These are phyloP conservation scores for Stenogyne calaminthoides DNA, from an alignment of 305 asterid genomes.

Conservation along the genomic window DNA sequence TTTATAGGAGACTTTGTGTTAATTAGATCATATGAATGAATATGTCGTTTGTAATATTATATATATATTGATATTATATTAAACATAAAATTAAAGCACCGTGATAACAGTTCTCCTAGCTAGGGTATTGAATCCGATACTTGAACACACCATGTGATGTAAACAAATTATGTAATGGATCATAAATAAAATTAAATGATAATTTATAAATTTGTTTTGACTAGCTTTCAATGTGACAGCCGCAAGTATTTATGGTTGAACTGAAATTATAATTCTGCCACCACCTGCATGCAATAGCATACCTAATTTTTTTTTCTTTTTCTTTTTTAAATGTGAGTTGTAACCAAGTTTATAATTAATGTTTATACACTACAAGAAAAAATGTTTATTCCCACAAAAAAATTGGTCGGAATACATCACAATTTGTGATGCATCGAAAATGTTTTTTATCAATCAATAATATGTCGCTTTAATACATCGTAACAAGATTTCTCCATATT, in stretches of 20 bases:
- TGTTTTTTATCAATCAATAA: too few species aligned
- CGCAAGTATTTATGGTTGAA: constrained; percentile 29
- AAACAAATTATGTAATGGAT: constrained; percentile 21
- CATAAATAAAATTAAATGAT: constrained; percentile 18
- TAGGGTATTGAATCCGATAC: background rate
- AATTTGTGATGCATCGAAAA: too few species aligned
- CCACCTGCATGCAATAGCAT: background rate
- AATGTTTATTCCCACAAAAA: too few species aligned
- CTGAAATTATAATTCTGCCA: constrained; percentile 3
- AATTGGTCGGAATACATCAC: too few species aligned
- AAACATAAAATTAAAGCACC: background rate
- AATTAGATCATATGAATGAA: background rate
- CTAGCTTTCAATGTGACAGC: constrained; percentile 40
- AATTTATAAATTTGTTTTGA: constrained; percentile 35
- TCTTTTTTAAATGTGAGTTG: too few species aligned
- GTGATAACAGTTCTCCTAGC: background rate
- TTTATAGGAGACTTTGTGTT: too few species aligned
- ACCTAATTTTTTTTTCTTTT: too few species aligned
- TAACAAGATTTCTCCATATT: too few species aligned
- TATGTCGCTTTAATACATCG: too few species aligned
- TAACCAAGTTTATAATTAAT: too few species aligned
- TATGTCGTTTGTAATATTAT: background rate
- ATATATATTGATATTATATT: background rate
- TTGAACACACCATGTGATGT: constrained; percentile 28
- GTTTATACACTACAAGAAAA: too few species aligned